Conservation (phyloP, 73 alveolate genomes). For the Paramecium sexaurelia region DNA sequence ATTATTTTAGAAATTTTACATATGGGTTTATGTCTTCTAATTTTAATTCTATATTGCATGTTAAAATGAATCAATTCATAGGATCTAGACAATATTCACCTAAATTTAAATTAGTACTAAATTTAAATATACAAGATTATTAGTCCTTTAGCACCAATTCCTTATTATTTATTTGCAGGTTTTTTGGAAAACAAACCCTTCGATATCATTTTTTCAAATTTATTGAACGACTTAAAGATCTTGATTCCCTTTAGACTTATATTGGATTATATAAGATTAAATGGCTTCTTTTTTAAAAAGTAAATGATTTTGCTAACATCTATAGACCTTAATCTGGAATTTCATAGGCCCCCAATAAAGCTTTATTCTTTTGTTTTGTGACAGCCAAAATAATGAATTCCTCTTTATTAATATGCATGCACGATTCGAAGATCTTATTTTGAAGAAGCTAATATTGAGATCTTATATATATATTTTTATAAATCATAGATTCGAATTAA, state of each 20-base stretch:
- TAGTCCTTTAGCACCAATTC: neutral
- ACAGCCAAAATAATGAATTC: neutral
- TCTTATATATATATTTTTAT: neutral
- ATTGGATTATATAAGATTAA: neutral
- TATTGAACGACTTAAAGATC: neutral
- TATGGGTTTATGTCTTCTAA: neutral
- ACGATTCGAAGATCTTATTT: neutral
- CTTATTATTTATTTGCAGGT: constrained; percentile 3
- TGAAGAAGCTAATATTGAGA: neutral
- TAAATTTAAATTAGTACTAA: constrained; percentile 2
- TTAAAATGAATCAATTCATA: neutral
- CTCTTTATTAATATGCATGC: neutral
- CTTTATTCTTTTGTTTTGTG: neutral
- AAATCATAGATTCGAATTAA: neutral
- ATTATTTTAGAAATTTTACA: neutral
- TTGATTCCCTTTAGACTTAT: neutral
- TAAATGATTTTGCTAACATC: neutral
- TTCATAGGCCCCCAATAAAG: neutral
- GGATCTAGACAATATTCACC: neutral
- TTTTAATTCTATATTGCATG: neutral
- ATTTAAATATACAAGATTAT: neutral
- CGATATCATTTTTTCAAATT: neutral
- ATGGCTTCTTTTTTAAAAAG: neutral
- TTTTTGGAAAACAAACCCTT: neutral
- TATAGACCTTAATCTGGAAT: neutral